These are phyloP conservation scores for Thraustochytrium striatum DNA, from an alignment of 352 stramenopile species.

Conservation along the genomic window DNA sequence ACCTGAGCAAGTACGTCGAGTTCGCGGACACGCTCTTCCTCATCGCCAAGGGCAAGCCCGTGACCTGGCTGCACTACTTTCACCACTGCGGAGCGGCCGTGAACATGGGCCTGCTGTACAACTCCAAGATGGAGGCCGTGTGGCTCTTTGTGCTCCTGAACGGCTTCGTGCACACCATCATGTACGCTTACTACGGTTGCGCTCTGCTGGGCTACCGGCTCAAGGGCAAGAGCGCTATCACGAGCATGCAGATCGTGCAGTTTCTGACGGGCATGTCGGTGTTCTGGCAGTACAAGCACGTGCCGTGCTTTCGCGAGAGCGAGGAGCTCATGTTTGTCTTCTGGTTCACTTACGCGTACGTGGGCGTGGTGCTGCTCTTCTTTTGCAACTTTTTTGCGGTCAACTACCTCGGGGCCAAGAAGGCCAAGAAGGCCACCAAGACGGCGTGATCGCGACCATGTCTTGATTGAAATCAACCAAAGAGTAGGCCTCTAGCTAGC, in stretches of 20 bases:
- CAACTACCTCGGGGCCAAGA: background rate
- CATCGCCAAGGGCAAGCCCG: constrained; percentile 44
- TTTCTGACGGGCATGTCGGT: constrained; percentile 38
- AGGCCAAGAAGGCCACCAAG: background rate
- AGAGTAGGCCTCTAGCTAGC: too few species aligned
- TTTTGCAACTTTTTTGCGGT: constrained; percentile 44
- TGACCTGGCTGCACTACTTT: constrained; percentile 49
- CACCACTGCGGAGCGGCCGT: constrained; percentile 39
- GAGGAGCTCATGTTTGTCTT: constrained; percentile 30
- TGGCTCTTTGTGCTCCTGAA: constrained; percentile 48
- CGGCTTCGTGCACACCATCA: constrained; percentile 45
- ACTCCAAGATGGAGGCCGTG: background rate
- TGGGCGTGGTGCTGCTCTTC: constrained; percentile 3
- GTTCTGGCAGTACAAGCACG: constrained; percentile 29
- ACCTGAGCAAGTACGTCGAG: constrained; percentile 49
- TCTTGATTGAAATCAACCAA: too few species aligned
- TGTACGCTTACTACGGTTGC: constrained; percentile 48
- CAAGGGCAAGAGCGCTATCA: constrained; percentile 37
- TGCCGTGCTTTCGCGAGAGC: constrained; percentile 24
- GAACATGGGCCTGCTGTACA: constrained; percentile 39
- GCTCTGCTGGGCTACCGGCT: constrained; percentile 34
- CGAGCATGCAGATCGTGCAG: constrained; percentile 44
- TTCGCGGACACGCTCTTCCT: constrained; percentile 49
- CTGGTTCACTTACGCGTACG: constrained; percentile 31
- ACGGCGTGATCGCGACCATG: too few species aligned